Percentiles rank a stretch among this genome's conserved stretches.
Conservation (phyloP, 805 yeast species). For the Yueomyces sinensis region DNA sequence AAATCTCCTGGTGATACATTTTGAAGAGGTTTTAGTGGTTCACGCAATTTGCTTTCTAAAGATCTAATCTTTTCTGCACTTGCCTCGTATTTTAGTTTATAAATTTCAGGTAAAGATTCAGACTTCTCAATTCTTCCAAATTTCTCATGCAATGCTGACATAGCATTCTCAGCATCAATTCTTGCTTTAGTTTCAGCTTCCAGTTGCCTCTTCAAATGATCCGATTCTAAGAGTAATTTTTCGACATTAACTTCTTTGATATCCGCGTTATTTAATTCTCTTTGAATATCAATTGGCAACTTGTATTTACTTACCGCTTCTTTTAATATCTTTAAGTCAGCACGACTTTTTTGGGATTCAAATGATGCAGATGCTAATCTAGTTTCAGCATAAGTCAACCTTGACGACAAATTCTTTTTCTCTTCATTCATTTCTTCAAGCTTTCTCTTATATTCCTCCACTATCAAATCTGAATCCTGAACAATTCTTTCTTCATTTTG, state of each 20-base stretch:
- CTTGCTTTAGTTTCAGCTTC: slow-evolving; percentile 40
- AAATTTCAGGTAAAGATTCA: slow-evolving; percentile 24
- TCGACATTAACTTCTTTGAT: slow-evolving; percentile 20
- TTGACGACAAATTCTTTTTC: slow-evolving; percentile 37
- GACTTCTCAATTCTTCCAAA: slow-evolving; percentile 15
- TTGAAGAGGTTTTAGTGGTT: slow-evolving; percentile 16
- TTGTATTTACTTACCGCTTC: slow-evolving; percentile 15
- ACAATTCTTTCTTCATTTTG: slow-evolving; percentile 14
- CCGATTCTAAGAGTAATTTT: slow-evolving; percentile 30
- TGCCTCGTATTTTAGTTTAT: slow-evolving; percentile 33
- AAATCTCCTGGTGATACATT: slow-evolving; percentile 14
- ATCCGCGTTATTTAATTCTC: slow-evolving; percentile 7
- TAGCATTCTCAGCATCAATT: slow-evolving; percentile 36
- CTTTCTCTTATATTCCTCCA: slow-evolving; percentile 38
- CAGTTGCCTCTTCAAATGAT: slow-evolving; percentile 33
- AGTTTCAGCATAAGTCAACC: slow-evolving; percentile 45
- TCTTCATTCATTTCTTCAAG: slow-evolving; percentile 33
- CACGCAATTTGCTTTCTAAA: slow-evolving; percentile 25
- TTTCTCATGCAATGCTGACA: slow-evolving; percentile 15
- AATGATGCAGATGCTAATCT: slow-evolving; percentile 53
- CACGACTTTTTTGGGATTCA: slow-evolving; percentile 37
- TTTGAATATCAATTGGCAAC: slow-evolving; percentile 17
- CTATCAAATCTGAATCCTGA: slow-evolving; percentile 34
- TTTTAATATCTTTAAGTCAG: slow-evolving; percentile 28
- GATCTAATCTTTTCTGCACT: slow-evolving; percentile 32